Evolutionary conservation across 2,329 filamentous ascomycete species (phyloP).

Genomic region (Colletotrichum caudatum): DNA sequence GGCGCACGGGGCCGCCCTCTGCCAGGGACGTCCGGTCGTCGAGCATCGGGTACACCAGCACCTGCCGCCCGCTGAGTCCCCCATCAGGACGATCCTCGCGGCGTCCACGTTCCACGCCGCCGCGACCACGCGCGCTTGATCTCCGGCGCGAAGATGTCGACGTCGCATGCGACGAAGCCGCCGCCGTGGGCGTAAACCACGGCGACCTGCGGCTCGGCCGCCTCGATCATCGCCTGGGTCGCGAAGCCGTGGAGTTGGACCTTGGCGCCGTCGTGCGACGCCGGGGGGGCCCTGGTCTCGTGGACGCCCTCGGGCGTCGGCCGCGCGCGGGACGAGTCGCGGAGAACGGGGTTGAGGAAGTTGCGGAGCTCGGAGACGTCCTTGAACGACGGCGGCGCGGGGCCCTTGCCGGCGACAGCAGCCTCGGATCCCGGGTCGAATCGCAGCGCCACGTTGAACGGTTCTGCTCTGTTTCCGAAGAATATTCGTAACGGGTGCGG

Average conservation of each 20-base stretch:
- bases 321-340: constrained; percentile 12
- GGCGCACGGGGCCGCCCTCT: constrained; percentile 12
- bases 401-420: constrained; percentile 11
- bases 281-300: constrained; percentile 23
- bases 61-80: constrained; percentile 46
- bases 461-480: constrained; percentile 16
- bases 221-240: constrained; percentile 16
- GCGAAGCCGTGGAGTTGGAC: constrained; percentile 30
- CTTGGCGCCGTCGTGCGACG: constrained; percentile 25
- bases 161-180: constrained; percentile 52
- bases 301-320: constrained; percentile 24
- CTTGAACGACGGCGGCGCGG: constrained; percentile 14
- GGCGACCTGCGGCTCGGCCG: constrained; percentile 22
- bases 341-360: constrained; percentile 18
- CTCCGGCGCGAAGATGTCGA: constrained; percentile 45
- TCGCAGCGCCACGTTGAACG: too few species aligned
- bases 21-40: constrained; percentile 46
- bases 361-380: constrained; percentile 23
- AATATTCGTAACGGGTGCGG: too few species aligned
- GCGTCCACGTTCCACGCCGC: constrained; percentile 43
- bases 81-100: constrained; percentile 43
- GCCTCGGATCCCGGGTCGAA: constrained; percentile 17
- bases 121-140: constrained; percentile 47
- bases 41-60: constrained; percentile 52
- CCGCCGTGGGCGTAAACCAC: constrained; percentile 45